Base-by-base conservation (phyloP, 495 filamentous ascomycete genomes). In the Neurospora sp. region DNA sequence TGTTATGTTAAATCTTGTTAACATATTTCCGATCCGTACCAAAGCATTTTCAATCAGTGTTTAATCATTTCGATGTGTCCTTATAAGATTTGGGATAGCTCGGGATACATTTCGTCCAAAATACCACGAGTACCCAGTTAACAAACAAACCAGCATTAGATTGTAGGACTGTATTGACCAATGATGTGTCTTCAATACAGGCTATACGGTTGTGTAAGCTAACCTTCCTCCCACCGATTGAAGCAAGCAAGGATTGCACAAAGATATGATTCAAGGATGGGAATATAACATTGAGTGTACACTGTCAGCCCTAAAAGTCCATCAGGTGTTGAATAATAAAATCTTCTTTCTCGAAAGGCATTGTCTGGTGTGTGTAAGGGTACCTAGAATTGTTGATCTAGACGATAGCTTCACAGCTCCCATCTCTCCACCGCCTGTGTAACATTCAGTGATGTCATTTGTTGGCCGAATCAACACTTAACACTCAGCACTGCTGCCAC, bases 371-470 rank as follows among this genome's bases (percentile, higher is more conserved):
- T 35, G 48, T 62, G 27, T 35, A 62, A 62, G 54, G 27, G 54
- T 35, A 35, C 27, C 27, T 35, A 14, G 48, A 62, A 8, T 35
- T 31, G 27, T 62, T 62, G 27, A 62, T 35, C 27, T 35, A 62
- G 48, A 31, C 12, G 23, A 59, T 59, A 59, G 23, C 48, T 31
- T 62, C 48, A 62, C 48, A 54, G 46, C 10, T 27, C 10, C 20
- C 12, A 35, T 62, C 23, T 62, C 54, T 35, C 54, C 54, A 62
- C 54, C 54, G 23, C 54, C 7, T 62, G 54, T 62, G 54, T 62
- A 62, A 62, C 54, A 16, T 62, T 62, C 41, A 42, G 70, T 76
- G 75, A 76, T 76, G 75, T 74, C 75, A 76, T 76, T 69, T 12
- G 38, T 70, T 37, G 70, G 75, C 70, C 74, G 72, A 69, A 72